A percentile compares a stretch with the other conserved stretches of the same genome.
Evolutionary conservation across 495 filamentous ascomycete genomes (phyloP).

Genomic region (Trichoderma erinaceum): DNA sequence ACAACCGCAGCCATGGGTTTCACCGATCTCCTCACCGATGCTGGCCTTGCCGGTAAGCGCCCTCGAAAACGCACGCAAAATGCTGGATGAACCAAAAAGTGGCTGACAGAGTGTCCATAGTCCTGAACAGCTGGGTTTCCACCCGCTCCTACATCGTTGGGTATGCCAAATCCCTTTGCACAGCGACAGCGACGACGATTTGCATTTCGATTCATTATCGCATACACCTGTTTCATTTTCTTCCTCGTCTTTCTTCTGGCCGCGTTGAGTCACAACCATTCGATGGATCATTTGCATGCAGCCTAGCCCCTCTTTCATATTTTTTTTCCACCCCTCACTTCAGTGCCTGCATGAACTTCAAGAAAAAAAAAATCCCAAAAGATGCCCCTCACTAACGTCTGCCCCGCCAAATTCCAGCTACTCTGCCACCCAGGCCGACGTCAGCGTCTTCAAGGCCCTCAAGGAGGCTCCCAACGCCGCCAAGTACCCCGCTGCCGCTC

Average conservation of each 20-base stretch:
- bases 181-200: neutral
- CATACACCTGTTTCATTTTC: slow-evolving; percentile 18
- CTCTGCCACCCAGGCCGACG: slow-evolving; percentile 88
- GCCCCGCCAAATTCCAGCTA: slow-evolving; percentile 46
- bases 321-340: slow-evolving; percentile 5
- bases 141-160: slow-evolving; percentile 91
- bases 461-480: slow-evolving; percentile 63
- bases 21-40: slow-evolving; percentile 81
- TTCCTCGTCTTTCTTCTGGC: slow-evolving; percentile 13
- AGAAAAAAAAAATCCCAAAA: neutral
- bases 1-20: slow-evolving; percentile 68
- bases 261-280: neutral
- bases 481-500: slow-evolving; percentile 89
- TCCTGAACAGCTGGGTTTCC: slow-evolving; percentile 85
- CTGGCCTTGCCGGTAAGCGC: slow-evolving; percentile 75
- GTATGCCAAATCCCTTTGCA: slow-evolving; percentile 42
- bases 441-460: slow-evolving; percentile 86
- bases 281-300: neutral
- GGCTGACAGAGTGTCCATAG: slow-evolving; percentile 42
- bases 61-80: neutral
- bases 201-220: slow-evolving; percentile 23
- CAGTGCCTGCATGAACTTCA: neutral
- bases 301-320: slow-evolving; percentile 8
- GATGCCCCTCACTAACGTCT: slow-evolving; percentile 9
- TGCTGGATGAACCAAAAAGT: neutral